These are phyloP conservation scores for Boletus vermiculosoides DNA, from an alignment of 768 basidiomycete species.

Conservation along the genomic window DNA sequence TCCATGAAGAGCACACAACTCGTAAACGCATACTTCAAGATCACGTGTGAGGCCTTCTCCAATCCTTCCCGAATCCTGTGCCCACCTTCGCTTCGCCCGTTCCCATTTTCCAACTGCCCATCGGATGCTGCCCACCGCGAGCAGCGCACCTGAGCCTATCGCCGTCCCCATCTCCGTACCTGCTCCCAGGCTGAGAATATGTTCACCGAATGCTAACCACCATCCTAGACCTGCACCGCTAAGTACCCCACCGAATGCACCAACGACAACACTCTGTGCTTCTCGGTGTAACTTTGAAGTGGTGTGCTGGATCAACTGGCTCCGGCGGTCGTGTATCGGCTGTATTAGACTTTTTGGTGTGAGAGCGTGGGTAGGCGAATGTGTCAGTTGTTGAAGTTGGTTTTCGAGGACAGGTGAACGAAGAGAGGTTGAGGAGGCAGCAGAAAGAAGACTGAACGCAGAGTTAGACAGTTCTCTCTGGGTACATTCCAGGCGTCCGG, in stretches of 20 bases:
- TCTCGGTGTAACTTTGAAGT: slow-evolving; percentile 61
- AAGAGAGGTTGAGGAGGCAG: slow-evolving; percentile 31
- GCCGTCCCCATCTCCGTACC: slow-evolving; percentile 57
- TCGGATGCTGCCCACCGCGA: slow-evolving; percentile 47
- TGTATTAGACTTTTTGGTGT: slow-evolving; percentile 44
- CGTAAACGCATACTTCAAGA: slow-evolving; percentile 46
- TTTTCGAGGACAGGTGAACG: slow-evolving; percentile 61
- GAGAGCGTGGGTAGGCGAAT: slow-evolving; percentile 47
- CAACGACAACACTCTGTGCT: slow-evolving; percentile 57
- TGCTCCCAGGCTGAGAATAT: slow-evolving; percentile 32
- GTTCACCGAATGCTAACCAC: slow-evolving; percentile 46
- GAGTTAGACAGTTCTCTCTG: slow-evolving; percentile 45
- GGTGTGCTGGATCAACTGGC: slow-evolving; percentile 53
- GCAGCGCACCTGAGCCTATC: slow-evolving; percentile 56
- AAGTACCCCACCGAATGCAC: slow-evolving; percentile 47
- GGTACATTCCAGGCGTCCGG: slow-evolving; percentile 52
- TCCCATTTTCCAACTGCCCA: slow-evolving; percentile 72
- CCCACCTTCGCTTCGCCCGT: slow-evolving; percentile 62
- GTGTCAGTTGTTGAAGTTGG: slow-evolving; percentile 49
- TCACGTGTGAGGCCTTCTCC: slow-evolving; percentile 64
- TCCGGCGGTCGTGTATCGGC: slow-evolving; percentile 51
- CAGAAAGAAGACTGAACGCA: slow-evolving; percentile 40
- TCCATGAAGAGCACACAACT: background rate
- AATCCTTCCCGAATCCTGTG: slow-evolving; percentile 63
- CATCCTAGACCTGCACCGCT: slow-evolving; percentile 56